Percentiles rank a stretch among this genome's conserved stretches.
These are phyloP conservation scores for button mushroom (Agaricus bisporus) DNA, from an alignment of 768 basidiomycete genomes.

Conservation along the genomic window DNA sequence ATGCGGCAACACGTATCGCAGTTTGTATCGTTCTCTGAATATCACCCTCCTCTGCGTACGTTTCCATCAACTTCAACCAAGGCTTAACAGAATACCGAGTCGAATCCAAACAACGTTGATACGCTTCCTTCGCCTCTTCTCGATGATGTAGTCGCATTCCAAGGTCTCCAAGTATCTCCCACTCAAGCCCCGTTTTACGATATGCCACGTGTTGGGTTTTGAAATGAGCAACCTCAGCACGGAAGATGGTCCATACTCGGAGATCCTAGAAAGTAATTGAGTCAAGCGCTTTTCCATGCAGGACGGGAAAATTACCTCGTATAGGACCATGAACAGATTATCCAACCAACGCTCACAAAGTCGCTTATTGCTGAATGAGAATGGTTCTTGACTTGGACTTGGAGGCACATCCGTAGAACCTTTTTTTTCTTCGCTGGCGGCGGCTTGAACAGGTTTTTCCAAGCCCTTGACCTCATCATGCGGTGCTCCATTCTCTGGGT, in stretches of 20 bases:
- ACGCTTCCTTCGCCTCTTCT: slow-evolving; percentile 98
- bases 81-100: slow-evolving; percentile 86
- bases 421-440: slow-evolving; percentile 40
- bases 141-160: slow-evolving; percentile 93
- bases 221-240: slow-evolving; percentile 97
- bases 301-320: slow-evolving; percentile 56
- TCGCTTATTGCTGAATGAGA: slow-evolving; percentile 94
- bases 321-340: slow-evolving; percentile 96
- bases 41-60: slow-evolving; percentile 96
- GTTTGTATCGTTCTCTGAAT: slow-evolving; percentile 87
- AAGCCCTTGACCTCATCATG: slow-evolving; percentile 17
- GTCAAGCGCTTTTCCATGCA: background rate
- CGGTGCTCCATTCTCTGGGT: slow-evolving; percentile 17
- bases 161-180: slow-evolving; percentile 97
- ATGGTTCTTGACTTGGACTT: slow-evolving; percentile 46
- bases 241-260: slow-evolving; percentile 97
- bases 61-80: slow-evolving; percentile 90
- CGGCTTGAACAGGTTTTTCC: slow-evolving; percentile 47
- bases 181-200: slow-evolving; percentile 93
- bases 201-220: slow-evolving; percentile 98
- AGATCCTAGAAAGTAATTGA: slow-evolving; percentile 56
- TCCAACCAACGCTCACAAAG: slow-evolving; percentile 97
- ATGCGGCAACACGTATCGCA: slow-evolving; percentile 88
- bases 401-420: slow-evolving; percentile 31
- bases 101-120: slow-evolving; percentile 87